Base-by-base conservation (phyloP, 2,329 filamentous ascomycete species). In the Xylaria sp. region DNA sequence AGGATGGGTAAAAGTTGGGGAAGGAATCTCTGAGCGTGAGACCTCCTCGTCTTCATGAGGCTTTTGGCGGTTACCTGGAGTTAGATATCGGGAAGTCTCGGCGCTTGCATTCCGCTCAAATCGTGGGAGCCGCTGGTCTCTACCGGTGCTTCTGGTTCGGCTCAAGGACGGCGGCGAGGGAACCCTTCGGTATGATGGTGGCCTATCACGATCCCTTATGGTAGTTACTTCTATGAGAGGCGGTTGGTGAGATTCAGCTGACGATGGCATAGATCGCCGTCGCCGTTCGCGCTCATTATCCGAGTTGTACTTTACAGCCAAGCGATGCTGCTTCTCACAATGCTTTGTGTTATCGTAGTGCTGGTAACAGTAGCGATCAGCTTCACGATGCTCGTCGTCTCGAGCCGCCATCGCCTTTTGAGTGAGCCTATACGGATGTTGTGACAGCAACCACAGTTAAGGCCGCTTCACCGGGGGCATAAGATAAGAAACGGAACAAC, bases 161-260 rank as follows among this genome's bases (percentile, higher is more conserved):
- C 39, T 62, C 10, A 66, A 56, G 5, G 41, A 20, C 4, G 63
- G 49, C 8, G 63, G 63, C 18, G 56, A 65, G 25, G 55, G 62
- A 41, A 51, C 48, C 31, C 46, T 23, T 23, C 20, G 46, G 20
- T 25, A 25, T 23, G 46, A 49, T 23, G 46, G 2, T 25, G 8
- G 46, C 10, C 46, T 49, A 5, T 4, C 3, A 9, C 4, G n/a
- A 23, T 23, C 25, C 15, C 20, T 7, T n/a, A 12, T n/a, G 12
- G 41, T n/a, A 2, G 18, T 39, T 28, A 2, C 23, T 59, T 3
- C 10, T 15, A 48, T 33, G 46, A 49, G 20, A 31, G n/a, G 10
- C 23, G 54, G 33, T 9, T 36, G 31, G 9, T 39, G 31, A 46
- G 9, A 51, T 33, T n/a, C 20, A 28, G 46, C 20, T 25, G 23